Evolutionary conservation across 2,329 filamentous ascomycete species (phyloP).

Genomic region (Microascus cirrosus): DNA sequence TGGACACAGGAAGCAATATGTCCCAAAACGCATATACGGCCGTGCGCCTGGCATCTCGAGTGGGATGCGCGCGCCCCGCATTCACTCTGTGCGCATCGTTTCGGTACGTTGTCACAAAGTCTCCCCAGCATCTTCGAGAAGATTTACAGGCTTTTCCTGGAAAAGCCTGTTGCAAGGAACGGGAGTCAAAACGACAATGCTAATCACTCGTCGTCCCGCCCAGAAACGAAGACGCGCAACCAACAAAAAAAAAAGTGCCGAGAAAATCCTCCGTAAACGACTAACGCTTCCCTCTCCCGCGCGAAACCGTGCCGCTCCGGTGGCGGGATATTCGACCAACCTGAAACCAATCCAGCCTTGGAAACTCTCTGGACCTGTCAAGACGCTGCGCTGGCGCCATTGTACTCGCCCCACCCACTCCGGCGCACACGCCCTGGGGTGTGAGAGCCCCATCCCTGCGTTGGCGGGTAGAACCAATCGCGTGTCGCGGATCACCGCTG

Average conservation of each 20-base stretch:
- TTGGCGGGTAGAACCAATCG: not conserved
- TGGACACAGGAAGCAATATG: not conserved
- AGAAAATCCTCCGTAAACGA: not conserved
- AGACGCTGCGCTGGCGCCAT: not conserved
- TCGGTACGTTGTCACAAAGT: not conserved
- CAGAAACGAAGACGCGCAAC: too few species aligned
- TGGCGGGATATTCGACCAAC: conserved; percentile 2
- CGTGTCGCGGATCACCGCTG: not conserved
- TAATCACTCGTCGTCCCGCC: too few species aligned
- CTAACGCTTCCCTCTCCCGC: not conserved
- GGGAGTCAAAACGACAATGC: not conserved
- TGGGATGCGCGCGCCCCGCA: too few species aligned
- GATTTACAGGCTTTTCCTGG: too few species aligned
- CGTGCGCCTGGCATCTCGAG: not conserved
- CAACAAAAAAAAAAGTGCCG: not conserved
- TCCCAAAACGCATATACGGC: not conserved
- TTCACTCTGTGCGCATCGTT: too few species aligned
- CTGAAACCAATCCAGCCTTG: conserved; percentile 5
- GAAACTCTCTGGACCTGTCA: not conserved
- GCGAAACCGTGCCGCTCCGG: conserved; percentile 1
- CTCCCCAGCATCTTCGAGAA: too few species aligned
- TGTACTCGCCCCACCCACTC: not conserved
- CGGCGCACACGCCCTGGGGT: not conserved
- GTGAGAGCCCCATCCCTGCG: not conserved
- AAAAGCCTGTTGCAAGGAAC: too few species aligned